Evolutionary conservation across 805 yeast genomes (phyloP), one percentile per base, ranked within the genome.

Genomic region (Candida berthetii): DNA sequence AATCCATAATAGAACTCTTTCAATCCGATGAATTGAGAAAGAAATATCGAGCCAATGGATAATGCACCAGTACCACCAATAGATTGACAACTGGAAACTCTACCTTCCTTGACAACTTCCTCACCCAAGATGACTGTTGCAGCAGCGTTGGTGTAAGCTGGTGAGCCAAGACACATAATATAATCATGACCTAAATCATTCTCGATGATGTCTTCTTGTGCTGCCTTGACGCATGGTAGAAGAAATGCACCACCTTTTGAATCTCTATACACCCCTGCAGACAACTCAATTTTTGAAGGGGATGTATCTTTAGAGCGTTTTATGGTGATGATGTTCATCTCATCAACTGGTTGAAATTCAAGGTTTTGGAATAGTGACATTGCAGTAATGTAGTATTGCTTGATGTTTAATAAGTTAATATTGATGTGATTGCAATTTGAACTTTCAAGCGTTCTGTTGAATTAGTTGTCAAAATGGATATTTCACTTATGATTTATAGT

Each of bases 11-110:
- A 38, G n/a, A 38, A 84, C 46, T 76, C 65, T 49, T 64, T 62
- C n/a, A 25, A 22, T 7, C 40, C 40, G n/a, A 33, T 17, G 24
- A 20, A 22, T 20, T 38, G 10, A 15, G 13, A 19, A 53, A 85
- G 64, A 58, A 85, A 84, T 54, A 77, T 85, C 19, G 80, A 86
- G 43, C 84, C 75, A 33, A 85, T 78, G 54, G 86, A 75, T 46
- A 83, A 70, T 14, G 93, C 85, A 37, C 95, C 95, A 37, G 95
- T 85, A 48, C 95, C 95, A 33, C 87, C 79, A 48, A 85, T 72
- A 48, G 93, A 80, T 66, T 85, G 95, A 29, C 85, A 69, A 36
- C 86, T 73, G 44, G 83, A 83, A 33, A 86, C 69, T 52, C 88
- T 69, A 45, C 72, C 72, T 38, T 73, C 78, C 6, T 38, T 15